Base-by-base conservation (phyloP, 2,329 filamentous ascomycete genomes). In the Xylogone sp. region DNA sequence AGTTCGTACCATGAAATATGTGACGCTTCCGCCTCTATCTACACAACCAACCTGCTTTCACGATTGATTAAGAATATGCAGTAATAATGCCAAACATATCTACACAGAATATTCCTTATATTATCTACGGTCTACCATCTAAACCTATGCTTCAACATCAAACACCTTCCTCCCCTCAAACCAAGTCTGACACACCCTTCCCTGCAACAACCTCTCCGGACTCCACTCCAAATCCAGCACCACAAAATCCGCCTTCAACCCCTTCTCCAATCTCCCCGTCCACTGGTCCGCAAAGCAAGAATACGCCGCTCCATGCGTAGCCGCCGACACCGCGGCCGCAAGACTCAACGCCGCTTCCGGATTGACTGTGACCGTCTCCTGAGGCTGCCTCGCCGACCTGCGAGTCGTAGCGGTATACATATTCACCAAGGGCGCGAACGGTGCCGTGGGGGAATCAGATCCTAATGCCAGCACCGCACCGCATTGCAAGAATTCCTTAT, bases 331-430 rank as follows among this genome's bases (percentile, higher is more conserved):
- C 0, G 79, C 77, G 58, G 82, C 75, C 42, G 71, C 75, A 42
- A 84, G 56, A 1, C 73, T 75, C 16, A 85, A 65, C 3, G 72
- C 73, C 59, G 80, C 82, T 21, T 80, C 67, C 3, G 70, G 70
- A 56, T 84, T 84, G 0, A 82, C 72, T 0, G 69, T 68, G 4
- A 66, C 67, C 31, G 70, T 62, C 22, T 65, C 56, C 1, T 65
- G 66, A 0, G 74, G 75, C 56, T 82, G 74, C 3, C 77, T 67
- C 7, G 78, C 79, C 1, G 78, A 82, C 42, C 71, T 72, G 39
- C 82, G 69, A 19, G 80, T 85, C 2, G 80, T 79, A 0, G 79
- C 82, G 3, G 82, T 73, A 60, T 84, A 84, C 5, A 83, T 56
- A 53, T 85, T 85, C 2, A 70, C 71, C 43, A 83, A 67, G 7